Conservation (phyloP, 345 rosid species). For the Garcia nutans region DNA sequence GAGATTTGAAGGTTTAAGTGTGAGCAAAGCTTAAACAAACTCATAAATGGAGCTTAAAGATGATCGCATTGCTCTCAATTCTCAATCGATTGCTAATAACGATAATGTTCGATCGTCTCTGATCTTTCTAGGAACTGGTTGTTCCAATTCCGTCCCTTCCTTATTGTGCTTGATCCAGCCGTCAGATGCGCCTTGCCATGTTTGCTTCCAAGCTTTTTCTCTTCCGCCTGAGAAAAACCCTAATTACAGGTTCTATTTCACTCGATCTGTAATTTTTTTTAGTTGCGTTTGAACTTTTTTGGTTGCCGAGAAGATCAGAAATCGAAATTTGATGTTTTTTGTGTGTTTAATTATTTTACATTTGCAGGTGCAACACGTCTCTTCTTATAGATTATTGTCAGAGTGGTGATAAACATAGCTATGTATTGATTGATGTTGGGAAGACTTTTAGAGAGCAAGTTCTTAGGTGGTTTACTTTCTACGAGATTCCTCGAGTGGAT, state of each 20-base stretch:
- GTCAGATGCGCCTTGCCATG: slow-evolving; percentile 73
- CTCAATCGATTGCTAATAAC: neutral
- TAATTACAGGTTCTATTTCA: slow-evolving; percentile 61
- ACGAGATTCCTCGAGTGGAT: slow-evolving; percentile 79
- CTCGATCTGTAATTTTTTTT: neutral
- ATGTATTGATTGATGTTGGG: slow-evolving; percentile 85
- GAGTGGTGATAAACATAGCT: slow-evolving; percentile 52
- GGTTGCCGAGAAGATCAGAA: neutral
- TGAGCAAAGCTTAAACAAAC: too few relatives aligned
- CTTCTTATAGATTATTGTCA: slow-evolving; percentile 70
- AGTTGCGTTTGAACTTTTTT: neutral
- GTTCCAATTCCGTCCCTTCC: slow-evolving; percentile 86
- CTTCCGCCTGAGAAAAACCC: slow-evolving; percentile 74
- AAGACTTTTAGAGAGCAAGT: slow-evolving; percentile 94
- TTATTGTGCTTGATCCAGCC: slow-evolving; percentile 84
- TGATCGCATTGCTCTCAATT: too few relatives aligned
- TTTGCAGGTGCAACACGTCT: slow-evolving; percentile 79
- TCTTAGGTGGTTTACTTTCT: slow-evolving; percentile 91
- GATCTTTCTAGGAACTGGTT: slow-evolving; percentile 96
- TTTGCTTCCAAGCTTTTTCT: slow-evolving; percentile 64
- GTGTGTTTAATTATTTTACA: neutral
- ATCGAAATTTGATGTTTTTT: neutral
- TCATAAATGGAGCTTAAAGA: neutral
- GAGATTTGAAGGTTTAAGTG: too few relatives aligned
- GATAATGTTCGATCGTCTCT: slow-evolving; percentile 45